Percentiles rank a stretch among this genome's conserved stretches.
Evolutionary conservation across 352 stramenopile genomes (phyloP).

Genomic region (Globisporangium heterothallicum): DNA sequence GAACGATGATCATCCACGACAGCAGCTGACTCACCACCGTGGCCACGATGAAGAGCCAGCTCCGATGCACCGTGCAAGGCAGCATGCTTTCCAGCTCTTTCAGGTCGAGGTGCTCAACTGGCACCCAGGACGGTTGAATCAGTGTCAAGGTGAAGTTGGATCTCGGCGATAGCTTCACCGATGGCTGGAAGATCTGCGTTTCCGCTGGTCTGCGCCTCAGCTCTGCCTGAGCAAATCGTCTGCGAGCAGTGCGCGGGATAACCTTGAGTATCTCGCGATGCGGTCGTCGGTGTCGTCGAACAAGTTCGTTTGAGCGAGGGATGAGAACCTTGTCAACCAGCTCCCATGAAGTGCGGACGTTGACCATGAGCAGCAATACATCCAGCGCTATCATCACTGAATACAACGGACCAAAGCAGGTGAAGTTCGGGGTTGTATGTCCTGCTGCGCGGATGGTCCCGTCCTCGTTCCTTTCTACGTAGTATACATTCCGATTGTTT

Average conservation of each 20-base stretch:
- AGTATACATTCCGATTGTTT: conserved; percentile 17
- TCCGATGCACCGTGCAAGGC: conserved; percentile 39
- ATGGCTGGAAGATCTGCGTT: neutral
- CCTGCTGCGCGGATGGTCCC: neutral
- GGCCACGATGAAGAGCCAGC: conserved; percentile 25
- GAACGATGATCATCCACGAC: conserved; percentile 55
- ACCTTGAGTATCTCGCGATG: conserved; percentile 5
- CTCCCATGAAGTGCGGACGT: conserved; percentile 18
- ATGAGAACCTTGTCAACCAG: conserved; percentile 12
- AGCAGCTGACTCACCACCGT: conserved; percentile 25
- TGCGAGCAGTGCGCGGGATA: neutral
- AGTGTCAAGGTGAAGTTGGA: neutral
- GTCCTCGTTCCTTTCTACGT: conserved; percentile 2
- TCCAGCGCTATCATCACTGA: conserved; percentile 23
- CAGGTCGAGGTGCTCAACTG: conserved; percentile 10
- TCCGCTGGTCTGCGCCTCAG: neutral
- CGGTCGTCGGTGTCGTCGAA: conserved; percentile 8
- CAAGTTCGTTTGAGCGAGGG: conserved; percentile 12
- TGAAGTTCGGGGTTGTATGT: conserved; percentile 19
- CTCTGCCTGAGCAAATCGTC: conserved; percentile 4
- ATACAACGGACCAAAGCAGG: conserved; percentile 21
- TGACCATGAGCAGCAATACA: conserved; percentile 14
- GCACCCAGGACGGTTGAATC: conserved; percentile 11
- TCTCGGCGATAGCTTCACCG: neutral
- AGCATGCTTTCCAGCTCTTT: conserved; percentile 11